Conservation (phyloP, 331 rosid species). For the Rhamnella rubrinervis region DNA sequence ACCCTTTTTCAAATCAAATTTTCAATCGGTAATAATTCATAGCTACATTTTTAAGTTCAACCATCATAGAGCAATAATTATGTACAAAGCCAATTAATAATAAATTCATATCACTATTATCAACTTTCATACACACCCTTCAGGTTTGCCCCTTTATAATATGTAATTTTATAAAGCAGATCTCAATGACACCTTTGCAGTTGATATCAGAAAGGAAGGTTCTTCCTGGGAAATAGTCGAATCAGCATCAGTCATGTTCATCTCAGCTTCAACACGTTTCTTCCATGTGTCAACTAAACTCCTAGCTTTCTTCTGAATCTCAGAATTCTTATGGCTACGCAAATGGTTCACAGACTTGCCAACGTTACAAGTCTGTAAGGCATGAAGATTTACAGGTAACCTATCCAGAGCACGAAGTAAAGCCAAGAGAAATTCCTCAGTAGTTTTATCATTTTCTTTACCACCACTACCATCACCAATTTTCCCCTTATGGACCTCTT, state of each 20-base stretch:
- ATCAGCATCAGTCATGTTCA: constrained; percentile 64
- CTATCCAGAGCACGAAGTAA: constrained; percentile 80
- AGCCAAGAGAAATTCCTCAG: constrained; percentile 74
- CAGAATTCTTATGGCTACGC: constrained; percentile 69
- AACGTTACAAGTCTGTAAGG: constrained; percentile 63
- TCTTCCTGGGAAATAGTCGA: constrained; percentile 5
- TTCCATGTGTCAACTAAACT: constrained; percentile 89
- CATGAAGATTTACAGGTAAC: constrained; percentile 79
- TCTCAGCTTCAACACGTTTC: constrained; percentile 92
- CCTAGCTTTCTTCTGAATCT: constrained; percentile 82
- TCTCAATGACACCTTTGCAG: neutral
- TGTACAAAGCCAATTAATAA: too few relatives aligned
- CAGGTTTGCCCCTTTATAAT: neutral
- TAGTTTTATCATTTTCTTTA: constrained; percentile 60
- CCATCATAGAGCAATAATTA: too few relatives aligned
- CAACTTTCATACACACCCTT: too few relatives aligned
- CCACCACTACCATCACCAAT: constrained; percentile 53
- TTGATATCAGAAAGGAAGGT: neutral
- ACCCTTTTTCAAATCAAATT: too few relatives aligned
- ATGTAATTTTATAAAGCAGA: neutral
- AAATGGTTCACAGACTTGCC: constrained; percentile 88
- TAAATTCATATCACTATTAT: too few relatives aligned
- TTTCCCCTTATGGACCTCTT: constrained; percentile 82
- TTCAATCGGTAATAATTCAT: too few relatives aligned
- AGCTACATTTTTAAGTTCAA: too few relatives aligned